phyloP scores from a whole-genome alignment of 1,284 basidiomycete genomes.

The Sphagnurus paluster region DNA sequence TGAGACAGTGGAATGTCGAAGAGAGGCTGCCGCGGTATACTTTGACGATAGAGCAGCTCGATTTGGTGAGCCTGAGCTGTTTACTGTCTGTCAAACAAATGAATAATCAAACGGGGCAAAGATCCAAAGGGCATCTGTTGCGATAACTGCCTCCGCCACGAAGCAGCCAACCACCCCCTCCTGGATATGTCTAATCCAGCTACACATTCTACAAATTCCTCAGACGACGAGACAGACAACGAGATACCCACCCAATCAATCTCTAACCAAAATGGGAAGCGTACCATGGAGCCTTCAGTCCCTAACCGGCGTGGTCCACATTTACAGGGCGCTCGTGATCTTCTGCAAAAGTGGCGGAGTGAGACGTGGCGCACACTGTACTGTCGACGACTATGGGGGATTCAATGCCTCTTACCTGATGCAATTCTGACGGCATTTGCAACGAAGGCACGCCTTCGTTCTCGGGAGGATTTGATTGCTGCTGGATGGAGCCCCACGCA shows the following conservation, averaged over 20 bases:
- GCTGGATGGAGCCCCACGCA: background rate
- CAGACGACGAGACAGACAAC: no score
- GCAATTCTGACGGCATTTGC: background rate
- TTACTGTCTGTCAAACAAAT: background rate
- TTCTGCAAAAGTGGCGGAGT: background rate
- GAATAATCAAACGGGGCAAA: background rate
- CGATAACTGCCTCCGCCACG: background rate
- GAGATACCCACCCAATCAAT: no score
- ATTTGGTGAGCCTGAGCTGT: background rate
- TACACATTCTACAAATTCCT: background rate
- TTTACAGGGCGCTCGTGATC: background rate
- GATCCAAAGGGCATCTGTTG: background rate
- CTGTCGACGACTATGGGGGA: background rate
- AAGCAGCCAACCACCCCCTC: background rate
- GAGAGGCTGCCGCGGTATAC: constrained; percentile 7
- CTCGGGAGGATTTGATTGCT: background rate
- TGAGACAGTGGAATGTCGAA: constrained; percentile 7
- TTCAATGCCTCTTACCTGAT: background rate
- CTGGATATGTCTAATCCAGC: background rate
- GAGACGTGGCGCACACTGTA: background rate
- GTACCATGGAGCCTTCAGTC: background rate
- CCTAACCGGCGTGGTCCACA: background rate
- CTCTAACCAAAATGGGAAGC: background rate
- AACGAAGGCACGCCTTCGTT: background rate
- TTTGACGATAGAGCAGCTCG: background rate